Base-by-base conservation (phyloP, 768 basidiomycete genomes). In the Lactarius deliciosus region DNA sequence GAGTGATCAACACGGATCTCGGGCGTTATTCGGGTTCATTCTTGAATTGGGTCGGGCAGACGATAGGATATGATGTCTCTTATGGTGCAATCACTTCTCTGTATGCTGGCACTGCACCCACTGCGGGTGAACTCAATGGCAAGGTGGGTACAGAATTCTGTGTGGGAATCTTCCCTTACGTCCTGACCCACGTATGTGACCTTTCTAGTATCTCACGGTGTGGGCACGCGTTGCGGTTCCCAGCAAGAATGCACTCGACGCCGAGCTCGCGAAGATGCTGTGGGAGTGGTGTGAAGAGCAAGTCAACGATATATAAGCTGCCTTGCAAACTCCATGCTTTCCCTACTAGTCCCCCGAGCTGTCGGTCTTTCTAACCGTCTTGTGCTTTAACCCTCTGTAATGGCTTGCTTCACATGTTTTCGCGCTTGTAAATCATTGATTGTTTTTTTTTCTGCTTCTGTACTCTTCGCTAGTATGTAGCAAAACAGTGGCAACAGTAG, bases 281-380 rank as follows among this genome's bases (percentile, higher is more conserved):
- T 75, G 74, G 75, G 45, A 61, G 2, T 74, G 71, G 71, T 61
- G 73, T 3, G 74, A 75, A 64, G 69, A 72, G 36, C 69, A 71
- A 34, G 53, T 65, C 25, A 64, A 62, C 11, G 58, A 60, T 41
- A 41, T 53, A 22, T 53, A 53, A 25, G 50, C 50, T 53, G 11
- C n/a, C 22, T 11, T 5, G 11, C 1, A 25, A 53, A 11, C 36
- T 4, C 36, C 11, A 38, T 38, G 3, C 2, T 34, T 34, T 34
- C 34, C 34, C 34, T 34, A 34, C 34, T 34, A 34, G 34, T 34
- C 8, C 9, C 34, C 7, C 9, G 34, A 34, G 9, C 9, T 34
- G 34, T 9, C 34, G 9, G 16, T 16, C 0, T 18, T 41, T 41
- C 16, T 41, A 16, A 41, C 16, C 41, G 15, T 41, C 40, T 41